A percentile compares a stretch with the other conserved stretches of the same genome.
Conservation (phyloP, 2,329 filamentous ascomycete genomes). For the Sporothrix variecibatus region DNA sequence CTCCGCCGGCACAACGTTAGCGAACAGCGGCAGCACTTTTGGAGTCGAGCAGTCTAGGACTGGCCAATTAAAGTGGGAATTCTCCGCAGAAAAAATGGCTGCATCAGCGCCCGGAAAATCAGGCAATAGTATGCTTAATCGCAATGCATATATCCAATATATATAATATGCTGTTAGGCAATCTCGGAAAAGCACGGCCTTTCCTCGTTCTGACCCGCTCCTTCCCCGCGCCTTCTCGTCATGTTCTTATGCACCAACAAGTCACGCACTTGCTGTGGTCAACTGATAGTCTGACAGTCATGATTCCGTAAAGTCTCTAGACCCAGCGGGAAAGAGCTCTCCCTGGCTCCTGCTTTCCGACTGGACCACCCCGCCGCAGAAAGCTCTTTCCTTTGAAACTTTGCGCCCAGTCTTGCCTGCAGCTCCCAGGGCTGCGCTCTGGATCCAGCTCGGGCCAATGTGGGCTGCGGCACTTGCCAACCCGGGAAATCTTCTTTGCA, state of each 20-base stretch:
- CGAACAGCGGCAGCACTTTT: conserved; percentile 6
- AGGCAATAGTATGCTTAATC: background rate
- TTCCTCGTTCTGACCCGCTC: background rate
- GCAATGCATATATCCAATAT: background rate
- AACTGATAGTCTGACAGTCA: background rate
- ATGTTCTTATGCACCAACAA: background rate
- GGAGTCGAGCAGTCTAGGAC: background rate
- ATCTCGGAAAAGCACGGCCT: conserved; percentile 27
- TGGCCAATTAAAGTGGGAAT: conserved; percentile 5
- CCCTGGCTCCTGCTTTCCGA: conserved; percentile 5
- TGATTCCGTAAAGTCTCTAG: background rate
- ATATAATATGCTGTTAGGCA: background rate
- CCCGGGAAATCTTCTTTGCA: conserved; percentile 36
- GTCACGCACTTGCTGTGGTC: conserved; percentile 9
- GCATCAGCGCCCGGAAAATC: background rate
- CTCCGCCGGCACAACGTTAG: conserved; percentile 24
- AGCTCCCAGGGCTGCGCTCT: background rate
- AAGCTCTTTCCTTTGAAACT: background rate
- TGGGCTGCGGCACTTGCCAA: conserved; percentile 22
- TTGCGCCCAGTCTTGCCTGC: background rate
- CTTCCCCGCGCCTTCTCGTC: background rate
- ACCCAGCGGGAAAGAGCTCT: background rate
- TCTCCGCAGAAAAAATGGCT: background rate
- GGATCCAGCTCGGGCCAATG: conserved; percentile 20
- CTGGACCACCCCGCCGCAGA: conserved; percentile 2